These are phyloP conservation scores for Calophaca sinica DNA, from an alignment of 306 rosid species.

Conservation along the genomic window DNA sequence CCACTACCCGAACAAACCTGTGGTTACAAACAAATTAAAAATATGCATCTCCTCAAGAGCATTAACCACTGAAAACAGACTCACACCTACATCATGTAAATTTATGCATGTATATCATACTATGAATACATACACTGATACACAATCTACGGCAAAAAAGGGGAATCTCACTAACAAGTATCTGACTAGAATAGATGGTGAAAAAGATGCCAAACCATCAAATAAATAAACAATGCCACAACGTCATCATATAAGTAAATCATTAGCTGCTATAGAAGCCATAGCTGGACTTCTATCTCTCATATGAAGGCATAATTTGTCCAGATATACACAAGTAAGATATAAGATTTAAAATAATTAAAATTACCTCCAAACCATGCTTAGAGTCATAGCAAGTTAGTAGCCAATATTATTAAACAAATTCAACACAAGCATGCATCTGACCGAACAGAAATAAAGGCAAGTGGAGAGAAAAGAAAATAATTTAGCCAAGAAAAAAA, in stretches of 20 bases:
- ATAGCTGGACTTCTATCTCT: background rate
- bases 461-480: slow-evolving; percentile 1
- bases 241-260: background rate
- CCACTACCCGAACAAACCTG: background rate
- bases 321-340: background rate
- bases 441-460: background rate
- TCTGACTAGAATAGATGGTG: background rate
- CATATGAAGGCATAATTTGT: background rate
- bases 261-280: background rate
- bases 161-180: background rate
- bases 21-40: background rate
- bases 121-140: background rate
- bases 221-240: slow-evolving; percentile 16
- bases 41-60: background rate
- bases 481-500: background rate
- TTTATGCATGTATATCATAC: background rate
- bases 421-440: background rate
- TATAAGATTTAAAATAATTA: slow-evolving; percentile 2
- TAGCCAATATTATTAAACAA: slow-evolving; percentile 28
- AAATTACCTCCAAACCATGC: background rate
- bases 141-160: background rate
- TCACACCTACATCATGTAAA: background rate
- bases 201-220: slow-evolving; percentile 19
- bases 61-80: background rate
- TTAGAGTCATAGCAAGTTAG: slow-evolving; percentile 8